These are phyloP conservation scores for Sarocladium kiliense DNA, from an alignment of 2,329 filamentous ascomycete genomes.

Conservation along the genomic window DNA sequence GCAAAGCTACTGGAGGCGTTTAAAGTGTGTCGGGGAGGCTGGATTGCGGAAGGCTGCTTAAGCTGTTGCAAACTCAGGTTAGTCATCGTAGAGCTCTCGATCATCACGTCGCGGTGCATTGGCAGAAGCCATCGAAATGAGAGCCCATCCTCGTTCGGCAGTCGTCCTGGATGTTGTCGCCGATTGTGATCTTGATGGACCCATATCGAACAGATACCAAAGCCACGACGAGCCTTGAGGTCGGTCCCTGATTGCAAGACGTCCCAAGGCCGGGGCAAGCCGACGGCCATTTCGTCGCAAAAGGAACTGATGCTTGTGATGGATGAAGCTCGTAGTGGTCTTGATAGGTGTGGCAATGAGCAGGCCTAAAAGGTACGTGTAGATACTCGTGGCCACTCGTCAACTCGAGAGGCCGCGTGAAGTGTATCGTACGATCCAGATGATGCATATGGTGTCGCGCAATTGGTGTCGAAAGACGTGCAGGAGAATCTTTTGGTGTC, in stretches of 20 bases:
- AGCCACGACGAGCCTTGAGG: background rate
- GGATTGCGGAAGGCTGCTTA: conserved; percentile 24
- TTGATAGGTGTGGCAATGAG: too few species aligned
- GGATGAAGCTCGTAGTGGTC: background rate
- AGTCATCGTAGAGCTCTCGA: background rate
- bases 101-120: background rate
- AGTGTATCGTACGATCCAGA: background rate
- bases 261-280: conserved; percentile 2
- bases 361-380: too few species aligned
- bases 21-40: conserved; percentile 35
- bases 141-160: conserved; percentile 10
- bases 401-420: background rate
- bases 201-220: background rate
- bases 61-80: conserved; percentile 22
- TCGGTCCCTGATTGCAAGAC: background rate
- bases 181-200: background rate
- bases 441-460: background rate
- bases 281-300: background rate
- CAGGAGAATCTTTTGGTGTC: background rate
- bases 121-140: background rate
- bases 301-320: background rate
- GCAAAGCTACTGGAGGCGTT: conserved; percentile 43
- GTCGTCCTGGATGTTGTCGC: background rate
- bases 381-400: too few species aligned
- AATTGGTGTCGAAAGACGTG: background rate